A percentile compares a stretch with the other conserved stretches of the same genome.
These are phyloP conservation scores for Colletotrichum viniferum DNA, from an alignment of 2,329 filamentous ascomycete species.

Conservation along the genomic window DNA sequence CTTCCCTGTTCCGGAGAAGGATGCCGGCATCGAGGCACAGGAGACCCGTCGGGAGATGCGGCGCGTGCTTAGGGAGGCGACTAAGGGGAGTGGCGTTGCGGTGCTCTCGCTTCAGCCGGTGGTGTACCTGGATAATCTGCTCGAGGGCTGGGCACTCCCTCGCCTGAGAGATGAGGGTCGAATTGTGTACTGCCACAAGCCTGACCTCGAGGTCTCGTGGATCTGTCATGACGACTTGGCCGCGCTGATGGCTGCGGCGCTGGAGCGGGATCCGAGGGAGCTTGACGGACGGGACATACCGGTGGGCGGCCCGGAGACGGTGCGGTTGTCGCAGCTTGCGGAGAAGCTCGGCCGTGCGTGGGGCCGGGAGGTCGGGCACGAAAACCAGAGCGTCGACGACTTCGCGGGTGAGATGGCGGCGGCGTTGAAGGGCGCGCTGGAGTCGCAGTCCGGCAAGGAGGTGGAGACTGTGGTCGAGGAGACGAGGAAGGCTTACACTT, in stretches of 20 bases:
- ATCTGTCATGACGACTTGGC: conserved; percentile 43
- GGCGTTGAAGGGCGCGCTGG: conserved; percentile 31
- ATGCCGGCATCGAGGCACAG: conserved; percentile 26
- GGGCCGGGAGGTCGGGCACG: conserved; percentile 32
- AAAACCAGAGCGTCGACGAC: conserved; percentile 34
- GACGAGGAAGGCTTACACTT: conserved; percentile 45
- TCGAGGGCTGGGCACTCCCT: conserved; percentile 41
- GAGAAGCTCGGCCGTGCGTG: conserved; percentile 36
- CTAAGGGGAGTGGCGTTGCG: conserved; percentile 25
- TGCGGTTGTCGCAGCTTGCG: conserved; percentile 33
- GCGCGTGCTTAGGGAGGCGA: conserved; percentile 28
- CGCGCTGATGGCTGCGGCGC: conserved; percentile 39
- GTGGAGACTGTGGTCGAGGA: conserved; percentile 36
- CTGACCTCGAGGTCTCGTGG: conserved; percentile 38
- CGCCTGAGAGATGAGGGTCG: conserved; percentile 36
- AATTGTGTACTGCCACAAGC: conserved; percentile 43
- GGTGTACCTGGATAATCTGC: conserved; percentile 40
- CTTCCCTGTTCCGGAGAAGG: conserved; percentile 28
- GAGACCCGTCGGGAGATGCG: conserved; percentile 32
- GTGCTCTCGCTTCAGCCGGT: conserved; percentile 41
- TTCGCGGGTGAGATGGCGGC: conserved; percentile 24
- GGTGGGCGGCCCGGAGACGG: conserved; percentile 39
- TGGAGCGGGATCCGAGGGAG: conserved; percentile 29
- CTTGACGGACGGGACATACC: conserved; percentile 37
- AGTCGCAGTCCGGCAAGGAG: conserved; percentile 38